Evolutionary conservation across 1,284 basidiomycete genomes (phyloP), one percentile per base, ranked within the genome.

Genomic region (Ustilago curta): DNA sequence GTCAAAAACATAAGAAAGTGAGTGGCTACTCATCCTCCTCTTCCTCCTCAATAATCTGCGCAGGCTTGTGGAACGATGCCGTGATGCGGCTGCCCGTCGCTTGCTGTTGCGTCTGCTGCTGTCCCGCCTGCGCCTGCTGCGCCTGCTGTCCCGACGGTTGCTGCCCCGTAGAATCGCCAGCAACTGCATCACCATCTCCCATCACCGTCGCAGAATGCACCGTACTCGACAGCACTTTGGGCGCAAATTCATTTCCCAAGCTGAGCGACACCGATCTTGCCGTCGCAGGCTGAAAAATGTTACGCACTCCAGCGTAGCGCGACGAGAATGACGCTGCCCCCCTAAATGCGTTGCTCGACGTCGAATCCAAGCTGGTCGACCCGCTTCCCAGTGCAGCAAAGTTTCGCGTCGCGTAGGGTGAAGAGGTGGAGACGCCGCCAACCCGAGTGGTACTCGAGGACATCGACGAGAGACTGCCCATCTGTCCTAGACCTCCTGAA

Each of bases 401-500:
- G 39, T 68, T 65, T 31, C 69, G 57, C 3, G 61, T 71, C 4
- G 72, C 72, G 39, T 70, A 75, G 2, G 72, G 68, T 19, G 68
- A 59, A 5, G 57, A 60, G 0, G 47, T 45, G 4, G 59, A 42
- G 0, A 29, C 52, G 1, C 59, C 27, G 16, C 59, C 19, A 18
- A 29, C 27, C 11, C 48, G 59, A 8, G n/a, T n/a, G 19, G 25
- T 14, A 4, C 29, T 58, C 32, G 52, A 48, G 12, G 59, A 43
- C 53, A 58, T 49, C 23, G 59, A 61, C 9, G 66, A 66, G 4
- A 58, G 42, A 8, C 77, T 70, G 31, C 76, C 76, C 35, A 80
- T 59, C 69, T 82, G 80, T 4, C 80, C 80, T 0, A 82, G 50
- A 0, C 80, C 80, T 42, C 80, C 80, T 0, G 64, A 62, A 51